Conservation (phyloP, 257 asterid genomes). For the Solanum habrochaites region DNA sequence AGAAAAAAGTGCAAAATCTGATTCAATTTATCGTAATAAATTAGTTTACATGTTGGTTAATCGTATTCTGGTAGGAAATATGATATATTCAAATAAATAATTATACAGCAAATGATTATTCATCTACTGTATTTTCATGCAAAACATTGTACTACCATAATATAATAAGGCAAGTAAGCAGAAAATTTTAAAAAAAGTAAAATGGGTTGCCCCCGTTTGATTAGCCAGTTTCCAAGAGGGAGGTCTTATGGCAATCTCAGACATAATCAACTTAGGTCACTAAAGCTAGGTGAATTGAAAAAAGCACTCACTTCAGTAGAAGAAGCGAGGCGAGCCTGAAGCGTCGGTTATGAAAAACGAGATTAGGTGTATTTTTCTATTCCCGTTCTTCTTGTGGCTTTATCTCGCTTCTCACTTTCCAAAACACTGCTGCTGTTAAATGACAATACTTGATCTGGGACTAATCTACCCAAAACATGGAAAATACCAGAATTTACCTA, state of each 20-base stretch:
- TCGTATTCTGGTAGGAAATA: background rate
- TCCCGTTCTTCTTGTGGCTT: background rate
- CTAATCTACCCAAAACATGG: background rate
- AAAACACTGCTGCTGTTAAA: background rate
- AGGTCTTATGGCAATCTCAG: background rate
- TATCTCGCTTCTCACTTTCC: background rate
- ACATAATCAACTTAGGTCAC: background rate
- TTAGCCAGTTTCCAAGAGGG: background rate
- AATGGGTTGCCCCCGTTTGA: background rate
- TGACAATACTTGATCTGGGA: background rate
- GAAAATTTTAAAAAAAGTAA: background rate
- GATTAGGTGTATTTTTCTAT: background rate
- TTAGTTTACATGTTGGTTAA: background rate
- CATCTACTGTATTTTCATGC: background rate
- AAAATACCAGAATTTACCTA: background rate
- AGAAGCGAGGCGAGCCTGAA: background rate
- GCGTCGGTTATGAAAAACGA: background rate
- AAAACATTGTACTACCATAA: background rate
- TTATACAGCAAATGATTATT: too few species aligned
- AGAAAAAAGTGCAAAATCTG: background rate
- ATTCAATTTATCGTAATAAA: background rate
- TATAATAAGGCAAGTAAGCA: background rate
- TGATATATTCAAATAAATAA: background rate
- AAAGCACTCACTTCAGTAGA: background rate
- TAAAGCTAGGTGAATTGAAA: background rate